phyloP scores from a whole-genome alignment of 805 yeast species.

The Metschnikowia corniflorae region DNA sequence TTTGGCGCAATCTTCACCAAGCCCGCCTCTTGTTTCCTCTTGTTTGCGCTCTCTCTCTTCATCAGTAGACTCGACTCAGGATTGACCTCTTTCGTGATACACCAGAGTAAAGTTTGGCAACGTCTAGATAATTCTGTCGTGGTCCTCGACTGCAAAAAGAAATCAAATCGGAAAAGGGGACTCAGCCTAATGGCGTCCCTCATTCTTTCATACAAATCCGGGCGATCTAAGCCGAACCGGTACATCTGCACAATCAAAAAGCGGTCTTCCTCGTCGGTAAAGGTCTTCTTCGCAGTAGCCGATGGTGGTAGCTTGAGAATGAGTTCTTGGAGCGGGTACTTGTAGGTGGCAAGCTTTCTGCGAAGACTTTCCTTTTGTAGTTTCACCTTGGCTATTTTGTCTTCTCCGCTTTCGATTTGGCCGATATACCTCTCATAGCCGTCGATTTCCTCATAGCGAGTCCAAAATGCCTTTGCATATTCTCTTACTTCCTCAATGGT shows the following conservation, averaged over 20 bases:
- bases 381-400: constrained; percentile 58
- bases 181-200: constrained; percentile 70
- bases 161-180: constrained; percentile 81
- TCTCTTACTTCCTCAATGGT: constrained; percentile 72
- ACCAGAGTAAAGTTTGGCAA: constrained; percentile 70
- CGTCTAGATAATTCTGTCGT: constrained; percentile 77
- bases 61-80: constrained; percentile 11
- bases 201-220: constrained; percentile 74
- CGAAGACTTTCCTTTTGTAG: constrained; percentile 78
- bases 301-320: constrained; percentile 70
- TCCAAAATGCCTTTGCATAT: constrained; percentile 82
- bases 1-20: constrained; percentile 4
- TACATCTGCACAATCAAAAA: constrained; percentile 77
- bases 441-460: constrained; percentile 70
- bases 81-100: constrained; percentile 62
- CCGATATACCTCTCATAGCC: constrained; percentile 80
- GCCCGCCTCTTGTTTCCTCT: not conserved
- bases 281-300: constrained; percentile 57
- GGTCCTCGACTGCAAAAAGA: constrained; percentile 78
- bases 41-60: not conserved
- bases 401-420: constrained; percentile 89
- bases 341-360: constrained; percentile 65
- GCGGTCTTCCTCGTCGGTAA: constrained; percentile 87
- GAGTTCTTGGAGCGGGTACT: constrained; percentile 78
- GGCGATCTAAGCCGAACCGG: constrained; percentile 74